Conservation (phyloP, 768 basidiomycete species). For the Hysterangium stoloniferum region DNA sequence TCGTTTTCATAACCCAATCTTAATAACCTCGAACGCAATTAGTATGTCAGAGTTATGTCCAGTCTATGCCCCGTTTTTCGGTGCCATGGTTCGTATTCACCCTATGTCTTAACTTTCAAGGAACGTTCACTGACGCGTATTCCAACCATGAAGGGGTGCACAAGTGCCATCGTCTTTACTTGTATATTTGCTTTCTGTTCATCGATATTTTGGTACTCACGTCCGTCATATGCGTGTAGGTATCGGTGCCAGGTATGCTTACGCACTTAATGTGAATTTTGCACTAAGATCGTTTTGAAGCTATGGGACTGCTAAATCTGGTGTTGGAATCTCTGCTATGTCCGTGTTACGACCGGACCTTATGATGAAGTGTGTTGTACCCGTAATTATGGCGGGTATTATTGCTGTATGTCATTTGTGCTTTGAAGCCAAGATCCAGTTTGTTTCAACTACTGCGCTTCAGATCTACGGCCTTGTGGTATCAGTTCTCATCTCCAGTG, state of each 20-base stretch:
- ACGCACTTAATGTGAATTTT: neutral
- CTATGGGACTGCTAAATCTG: conserved; percentile 99
- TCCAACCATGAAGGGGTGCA: conserved; percentile 64
- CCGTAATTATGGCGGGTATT: conserved; percentile 99
- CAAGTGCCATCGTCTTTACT: conserved; percentile 94
- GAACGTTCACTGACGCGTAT: conserved; percentile 6
- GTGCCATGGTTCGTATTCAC: conserved; percentile 69
- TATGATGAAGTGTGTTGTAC: conserved; percentile 97
- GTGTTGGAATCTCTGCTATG: conserved; percentile 97
- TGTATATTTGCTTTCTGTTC: conserved; percentile 45
- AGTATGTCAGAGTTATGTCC: conserved; percentile 77
- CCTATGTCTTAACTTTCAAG: neutral
- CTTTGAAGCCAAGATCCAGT: neutral
- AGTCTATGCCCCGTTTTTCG: conserved; percentile 97
- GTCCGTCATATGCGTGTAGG: conserved; percentile 12
- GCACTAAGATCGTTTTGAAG: conserved; percentile 30
- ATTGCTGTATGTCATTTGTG: conserved; percentile 73
- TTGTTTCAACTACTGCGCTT: neutral
- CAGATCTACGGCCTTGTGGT: conserved; percentile 98
- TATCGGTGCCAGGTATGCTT: conserved; percentile 22
- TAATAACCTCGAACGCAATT: too few relatives aligned
- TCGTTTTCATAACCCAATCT: neutral
- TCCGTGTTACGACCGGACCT: conserved; percentile 92
- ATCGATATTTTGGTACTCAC: neutral
- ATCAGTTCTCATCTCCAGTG: conserved; percentile 88